Percentiles rank a stretch among this genome's conserved stretches.
Evolutionary conservation across 2,329 filamentous ascomycete species (phyloP).

Genomic region (Penicillium sp.): DNA sequence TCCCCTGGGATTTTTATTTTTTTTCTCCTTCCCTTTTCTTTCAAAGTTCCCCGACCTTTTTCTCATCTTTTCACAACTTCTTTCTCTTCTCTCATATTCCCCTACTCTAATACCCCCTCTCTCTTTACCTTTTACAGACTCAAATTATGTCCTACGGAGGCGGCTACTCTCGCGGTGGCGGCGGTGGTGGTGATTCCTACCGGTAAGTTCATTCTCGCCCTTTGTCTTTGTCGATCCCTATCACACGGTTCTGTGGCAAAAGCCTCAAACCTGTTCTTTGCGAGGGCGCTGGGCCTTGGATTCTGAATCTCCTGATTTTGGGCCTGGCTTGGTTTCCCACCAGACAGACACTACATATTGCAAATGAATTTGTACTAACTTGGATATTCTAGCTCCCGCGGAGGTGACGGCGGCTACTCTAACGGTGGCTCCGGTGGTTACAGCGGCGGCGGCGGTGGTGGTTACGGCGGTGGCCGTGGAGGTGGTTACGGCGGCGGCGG

Average conservation of each 20-base stretch:
- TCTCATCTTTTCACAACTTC: constrained; percentile 25
- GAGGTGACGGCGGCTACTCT: constrained; percentile 52
- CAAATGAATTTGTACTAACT: constrained; percentile 11
- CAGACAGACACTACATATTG: neutral
- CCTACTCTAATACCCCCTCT: constrained; percentile 1
- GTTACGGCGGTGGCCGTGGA: constrained; percentile 28
- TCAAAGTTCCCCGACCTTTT: constrained; percentile 21
- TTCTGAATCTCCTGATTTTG: neutral
- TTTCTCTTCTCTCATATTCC: constrained; percentile 7
- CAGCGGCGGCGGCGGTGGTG: constrained; percentile 32
- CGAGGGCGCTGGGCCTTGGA: neutral
- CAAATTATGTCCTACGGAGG: constrained; percentile 69
- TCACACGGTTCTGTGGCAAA: neutral
- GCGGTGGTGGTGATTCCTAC: constrained; percentile 51
- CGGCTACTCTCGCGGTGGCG: constrained; percentile 48
- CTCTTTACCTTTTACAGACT: constrained; percentile 10
- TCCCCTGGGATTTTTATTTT: constrained; percentile 25
- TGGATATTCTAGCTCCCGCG: constrained; percentile 30
- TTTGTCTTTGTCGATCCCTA: neutral
- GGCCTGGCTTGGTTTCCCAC: neutral
- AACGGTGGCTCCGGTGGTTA: constrained; percentile 39
- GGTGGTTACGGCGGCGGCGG: constrained; percentile 34
- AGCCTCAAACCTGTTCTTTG: neutral
- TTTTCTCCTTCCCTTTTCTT: constrained; percentile 18
- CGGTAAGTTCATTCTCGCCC: constrained; percentile 32